phyloP scores from a whole-genome alignment of 2,329 filamentous ascomycete species.

The Raffaelea deltoideospora region DNA sequence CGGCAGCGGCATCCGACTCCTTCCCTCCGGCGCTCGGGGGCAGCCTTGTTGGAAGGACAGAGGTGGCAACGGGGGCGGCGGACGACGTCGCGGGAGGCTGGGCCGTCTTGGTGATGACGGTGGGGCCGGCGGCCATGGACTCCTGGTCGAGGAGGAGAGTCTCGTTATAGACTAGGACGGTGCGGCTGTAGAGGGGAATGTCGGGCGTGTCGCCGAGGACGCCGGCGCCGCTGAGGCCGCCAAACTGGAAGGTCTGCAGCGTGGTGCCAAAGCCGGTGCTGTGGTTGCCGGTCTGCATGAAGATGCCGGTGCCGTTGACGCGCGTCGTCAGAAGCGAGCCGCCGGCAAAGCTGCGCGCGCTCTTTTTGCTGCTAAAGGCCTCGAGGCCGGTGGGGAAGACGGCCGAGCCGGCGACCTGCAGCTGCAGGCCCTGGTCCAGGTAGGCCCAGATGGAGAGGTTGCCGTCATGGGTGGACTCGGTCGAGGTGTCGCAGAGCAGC shows the following conservation, averaged over 20 bases:
- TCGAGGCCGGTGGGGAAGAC: conserved; percentile 46
- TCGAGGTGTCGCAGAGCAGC: conserved; percentile 39
- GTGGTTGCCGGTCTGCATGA: conserved; percentile 27
- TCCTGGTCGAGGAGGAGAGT: conserved; percentile 23
- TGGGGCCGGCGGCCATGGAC: conserved; percentile 3
- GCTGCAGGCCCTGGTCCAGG: conserved; percentile 24
- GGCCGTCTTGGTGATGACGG: neutral
- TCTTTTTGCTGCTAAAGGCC: conserved; percentile 24
- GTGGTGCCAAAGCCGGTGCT: conserved; percentile 39
- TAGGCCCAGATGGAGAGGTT: conserved; percentile 29
- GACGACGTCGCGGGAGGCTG: neutral
- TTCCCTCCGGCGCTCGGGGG: neutral
- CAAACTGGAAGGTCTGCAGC: conserved; percentile 40
- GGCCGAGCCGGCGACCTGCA: conserved; percentile 21
- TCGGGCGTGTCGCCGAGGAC: conserved; percentile 10
- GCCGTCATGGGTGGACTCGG: conserved; percentile 23
- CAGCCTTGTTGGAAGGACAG: too few species aligned
- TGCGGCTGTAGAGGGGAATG: conserved; percentile 38
- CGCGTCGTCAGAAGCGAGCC: conserved; percentile 30
- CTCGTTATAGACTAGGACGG: conserved; percentile 39
- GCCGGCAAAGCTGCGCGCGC: conserved; percentile 5
- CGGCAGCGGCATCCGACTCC: too few species aligned
- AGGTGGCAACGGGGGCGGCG: neutral
- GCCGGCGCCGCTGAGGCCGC: conserved; percentile 20
- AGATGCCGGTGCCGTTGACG: conserved; percentile 43